Evolutionary conservation across 345 rosid genomes (phyloP).

Genomic region (Crucihimalaya himalaica): DNA sequence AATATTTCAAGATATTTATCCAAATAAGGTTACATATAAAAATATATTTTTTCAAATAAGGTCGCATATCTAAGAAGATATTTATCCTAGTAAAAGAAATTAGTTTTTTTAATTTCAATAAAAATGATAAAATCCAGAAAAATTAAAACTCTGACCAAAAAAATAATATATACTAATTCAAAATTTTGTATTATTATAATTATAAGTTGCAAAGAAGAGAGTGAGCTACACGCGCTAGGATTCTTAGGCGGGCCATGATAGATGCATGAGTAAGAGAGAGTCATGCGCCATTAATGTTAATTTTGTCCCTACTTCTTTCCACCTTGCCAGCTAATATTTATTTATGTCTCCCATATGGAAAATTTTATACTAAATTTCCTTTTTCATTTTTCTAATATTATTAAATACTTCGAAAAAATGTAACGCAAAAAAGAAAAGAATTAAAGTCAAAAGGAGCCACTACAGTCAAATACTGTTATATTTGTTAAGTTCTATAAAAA

Average conservation of each 20-base stretch:
- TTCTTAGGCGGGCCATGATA: slow-evolving; percentile 42
- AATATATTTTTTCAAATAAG: background rate
- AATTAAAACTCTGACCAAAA: background rate
- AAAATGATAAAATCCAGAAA: background rate
- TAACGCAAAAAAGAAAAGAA: slow-evolving; percentile 7
- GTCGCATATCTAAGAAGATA: background rate
- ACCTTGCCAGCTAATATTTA: slow-evolving; percentile 41
- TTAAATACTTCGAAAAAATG: background rate
- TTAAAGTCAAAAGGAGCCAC: background rate
- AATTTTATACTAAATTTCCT: background rate
- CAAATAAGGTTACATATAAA: background rate
- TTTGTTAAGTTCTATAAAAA: background rate
- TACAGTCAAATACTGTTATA: slow-evolving; percentile 30
- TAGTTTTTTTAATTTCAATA: no score
- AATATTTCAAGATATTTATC: background rate
- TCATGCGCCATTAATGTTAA: slow-evolving; percentile 46
- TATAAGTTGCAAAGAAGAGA: background rate
- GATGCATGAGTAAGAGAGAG: slow-evolving; percentile 44
- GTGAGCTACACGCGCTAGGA: slow-evolving; percentile 26
- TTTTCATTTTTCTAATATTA: background rate
- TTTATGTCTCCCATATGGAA: background rate
- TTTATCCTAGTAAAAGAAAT: background rate
- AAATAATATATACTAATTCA: no score
- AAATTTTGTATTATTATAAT: background rate
- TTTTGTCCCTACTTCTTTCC: slow-evolving; percentile 26